phyloP scores from a whole-genome alignment of 192 early-diverging fungal species.

The Backusella macrospora region DNA sequence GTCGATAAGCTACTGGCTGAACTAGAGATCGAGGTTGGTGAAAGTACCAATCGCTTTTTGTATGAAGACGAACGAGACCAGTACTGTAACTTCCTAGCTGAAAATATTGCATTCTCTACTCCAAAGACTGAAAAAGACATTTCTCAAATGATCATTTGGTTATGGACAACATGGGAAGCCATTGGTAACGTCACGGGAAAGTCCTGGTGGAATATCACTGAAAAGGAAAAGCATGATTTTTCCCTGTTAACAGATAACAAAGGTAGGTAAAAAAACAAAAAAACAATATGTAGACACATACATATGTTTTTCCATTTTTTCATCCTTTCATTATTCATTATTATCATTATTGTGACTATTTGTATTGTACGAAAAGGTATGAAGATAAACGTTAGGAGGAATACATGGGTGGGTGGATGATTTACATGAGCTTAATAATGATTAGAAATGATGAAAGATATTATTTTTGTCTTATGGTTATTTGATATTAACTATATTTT shows the following conservation, averaged over 20 bases:
- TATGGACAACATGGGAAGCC: conserved; percentile 17
- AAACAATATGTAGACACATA: too few species aligned
- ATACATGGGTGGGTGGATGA: too few species aligned
- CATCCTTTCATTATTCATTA: neutral
- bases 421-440: too few species aligned
- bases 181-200: conserved; percentile 4
- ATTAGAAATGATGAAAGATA: too few species aligned
- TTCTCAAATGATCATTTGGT: conserved; percentile 10
- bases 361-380: neutral
- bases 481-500: neutral
- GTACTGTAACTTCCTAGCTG: neutral
- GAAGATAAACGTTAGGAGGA: neutral
- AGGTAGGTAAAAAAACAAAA: conserved; percentile 8
- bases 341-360: neutral
- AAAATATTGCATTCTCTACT: neutral
- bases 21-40: conserved; percentile 10
- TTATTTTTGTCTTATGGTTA: neutral
- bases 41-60: conserved; percentile 3
- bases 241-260: conserved; percentile 12
- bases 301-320: neutral
- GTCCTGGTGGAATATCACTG: conserved; percentile 17
- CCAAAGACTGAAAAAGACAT: neutral
- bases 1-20: neutral
- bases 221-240: conserved; percentile 8
- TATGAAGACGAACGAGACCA: conserved; percentile 2